Percentiles rank a stretch among this genome's conserved stretches.
Conservation (phyloP, 2,329 filamentous ascomycete genomes). For the Fusarium sp. region DNA sequence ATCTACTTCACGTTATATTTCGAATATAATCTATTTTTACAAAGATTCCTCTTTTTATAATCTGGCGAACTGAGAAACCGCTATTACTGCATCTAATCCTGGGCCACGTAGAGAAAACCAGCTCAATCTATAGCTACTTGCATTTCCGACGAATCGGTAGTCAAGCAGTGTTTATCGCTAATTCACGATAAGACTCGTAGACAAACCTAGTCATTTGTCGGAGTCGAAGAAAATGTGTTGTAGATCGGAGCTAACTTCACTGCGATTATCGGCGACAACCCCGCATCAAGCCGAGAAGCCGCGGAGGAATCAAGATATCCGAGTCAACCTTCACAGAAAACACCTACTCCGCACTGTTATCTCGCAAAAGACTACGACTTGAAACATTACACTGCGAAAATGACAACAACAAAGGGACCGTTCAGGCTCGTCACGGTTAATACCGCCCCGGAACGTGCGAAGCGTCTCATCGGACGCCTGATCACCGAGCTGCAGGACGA, state of each 20-base stretch:
- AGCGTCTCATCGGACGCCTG: constrained; percentile 16
- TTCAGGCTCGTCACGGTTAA: constrained; percentile 19
- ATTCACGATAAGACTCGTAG: not conserved
- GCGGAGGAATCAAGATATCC: too few species aligned
- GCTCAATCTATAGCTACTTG: not conserved
- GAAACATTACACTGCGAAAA: not conserved
- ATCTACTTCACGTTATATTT: too few species aligned
- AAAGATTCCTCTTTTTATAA: too few species aligned
- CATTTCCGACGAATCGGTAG: too few species aligned
- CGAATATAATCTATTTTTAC: too few species aligned
- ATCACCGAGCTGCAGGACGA: constrained; percentile 12
- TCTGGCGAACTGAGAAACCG: too few species aligned
- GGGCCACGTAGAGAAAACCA: too few species aligned
- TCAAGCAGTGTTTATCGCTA: not conserved
- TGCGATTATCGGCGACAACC: not conserved
- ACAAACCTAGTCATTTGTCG: not conserved
- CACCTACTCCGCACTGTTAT: not conserved
- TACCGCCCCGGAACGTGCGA: constrained; percentile 19
- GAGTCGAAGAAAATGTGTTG: not conserved
- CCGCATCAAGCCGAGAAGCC: not conserved
- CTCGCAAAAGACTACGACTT: fast-evolving
- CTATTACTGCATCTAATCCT: too few species aligned
- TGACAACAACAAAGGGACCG: constrained; percentile 12
- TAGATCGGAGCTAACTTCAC: not conserved
- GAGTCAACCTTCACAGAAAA: not conserved